Percentiles rank a stretch among this genome's conserved stretches.
Evolutionary conservation across 768 basidiomycete species (phyloP).

Genomic region (Suillus hirtellus): DNA sequence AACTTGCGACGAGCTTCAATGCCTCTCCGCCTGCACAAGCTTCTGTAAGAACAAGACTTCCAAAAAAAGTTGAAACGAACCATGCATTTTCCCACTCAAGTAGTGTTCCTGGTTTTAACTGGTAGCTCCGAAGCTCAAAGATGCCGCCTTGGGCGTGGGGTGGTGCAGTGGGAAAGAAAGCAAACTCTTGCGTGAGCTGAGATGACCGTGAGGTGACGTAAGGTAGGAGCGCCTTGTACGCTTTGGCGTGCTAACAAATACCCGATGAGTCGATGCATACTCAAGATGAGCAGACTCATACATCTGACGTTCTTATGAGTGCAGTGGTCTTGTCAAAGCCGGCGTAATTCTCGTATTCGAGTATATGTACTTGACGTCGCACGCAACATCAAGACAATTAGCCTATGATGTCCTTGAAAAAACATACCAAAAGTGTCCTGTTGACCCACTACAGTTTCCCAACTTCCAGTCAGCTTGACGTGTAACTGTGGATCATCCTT

Average conservation of each 20-base stretch:
- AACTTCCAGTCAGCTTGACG: slow-evolving; percentile 90
- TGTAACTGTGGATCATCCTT: slow-evolving; percentile 70
- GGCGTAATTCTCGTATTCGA: slow-evolving; percentile 93
- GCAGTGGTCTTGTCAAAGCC: slow-evolving; percentile 80
- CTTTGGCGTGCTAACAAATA: slow-evolving; percentile 55
- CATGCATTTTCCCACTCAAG: slow-evolving; percentile 96
- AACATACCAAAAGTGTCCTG: slow-evolving; percentile 78
- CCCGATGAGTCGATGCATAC: slow-evolving; percentile 9
- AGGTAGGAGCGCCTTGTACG: slow-evolving; percentile 77
- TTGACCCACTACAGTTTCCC: slow-evolving; percentile 89
- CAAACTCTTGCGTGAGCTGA: slow-evolving; percentile 92
- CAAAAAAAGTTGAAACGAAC: slow-evolving; percentile 39
- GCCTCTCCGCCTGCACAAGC: slow-evolving; percentile 71
- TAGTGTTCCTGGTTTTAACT: slow-evolving; percentile 83
- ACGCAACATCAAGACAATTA: slow-evolving; percentile 2
- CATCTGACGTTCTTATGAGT: slow-evolving; percentile 66
- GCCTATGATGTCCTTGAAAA: background rate
- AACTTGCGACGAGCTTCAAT: slow-evolving; percentile 91
- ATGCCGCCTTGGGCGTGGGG: slow-evolving; percentile 86
- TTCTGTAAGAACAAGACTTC: slow-evolving; percentile 8
- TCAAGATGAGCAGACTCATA: slow-evolving; percentile 28
- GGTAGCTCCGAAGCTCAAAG: slow-evolving; percentile 91
- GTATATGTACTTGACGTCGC: slow-evolving; percentile 53
- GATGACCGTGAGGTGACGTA: slow-evolving; percentile 68
- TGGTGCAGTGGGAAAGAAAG: slow-evolving; percentile 89